Evolutionary conservation across 306 rosid genomes (phyloP).

Genomic region (Vicia villosa): DNA sequence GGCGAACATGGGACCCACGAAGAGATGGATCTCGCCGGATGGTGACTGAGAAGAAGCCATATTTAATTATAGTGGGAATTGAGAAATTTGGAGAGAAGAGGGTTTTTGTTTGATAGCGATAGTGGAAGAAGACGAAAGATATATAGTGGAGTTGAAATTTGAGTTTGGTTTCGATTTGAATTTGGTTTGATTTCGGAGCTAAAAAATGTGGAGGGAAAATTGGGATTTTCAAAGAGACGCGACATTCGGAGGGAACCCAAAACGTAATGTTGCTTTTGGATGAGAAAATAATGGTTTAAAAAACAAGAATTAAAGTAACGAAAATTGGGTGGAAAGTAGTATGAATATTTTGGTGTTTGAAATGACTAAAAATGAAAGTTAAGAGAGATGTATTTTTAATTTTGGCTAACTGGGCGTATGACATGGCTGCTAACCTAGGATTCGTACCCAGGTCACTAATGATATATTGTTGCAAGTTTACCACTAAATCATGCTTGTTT

Average conservation of each 20-base stretch:
- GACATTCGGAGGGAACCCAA: not conserved
- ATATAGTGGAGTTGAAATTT: conserved; percentile 21
- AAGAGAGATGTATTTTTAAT: too few species aligned
- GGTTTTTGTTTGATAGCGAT: not conserved
- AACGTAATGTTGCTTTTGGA: not conserved
- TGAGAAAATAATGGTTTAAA: too few species aligned
- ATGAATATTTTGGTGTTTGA: too few species aligned
- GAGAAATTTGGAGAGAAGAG: not conserved
- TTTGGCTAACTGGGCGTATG: too few species aligned
- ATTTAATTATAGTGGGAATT: not conserved
- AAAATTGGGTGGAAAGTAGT: too few species aligned
- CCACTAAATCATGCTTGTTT: too few species aligned
- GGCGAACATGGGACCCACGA: conserved; percentile 95
- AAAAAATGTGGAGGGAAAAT: conserved; percentile 17
- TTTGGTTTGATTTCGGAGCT: not conserved
- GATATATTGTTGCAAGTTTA: too few species aligned
- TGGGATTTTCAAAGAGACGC: not conserved
- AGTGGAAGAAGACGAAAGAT: conserved; percentile 11
- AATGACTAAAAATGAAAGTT: too few species aligned
- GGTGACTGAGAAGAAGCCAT: conserved; percentile 46
- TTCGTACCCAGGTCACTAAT: too few species aligned
- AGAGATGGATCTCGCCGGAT: conserved; percentile 79
- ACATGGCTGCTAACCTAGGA: too few species aligned
- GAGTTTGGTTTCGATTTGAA: not conserved
- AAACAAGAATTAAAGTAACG: too few species aligned